These are phyloP conservation scores for Tephrocybe sp. DNA, from an alignment of 768 basidiomycete species.

Conservation along the genomic window DNA sequence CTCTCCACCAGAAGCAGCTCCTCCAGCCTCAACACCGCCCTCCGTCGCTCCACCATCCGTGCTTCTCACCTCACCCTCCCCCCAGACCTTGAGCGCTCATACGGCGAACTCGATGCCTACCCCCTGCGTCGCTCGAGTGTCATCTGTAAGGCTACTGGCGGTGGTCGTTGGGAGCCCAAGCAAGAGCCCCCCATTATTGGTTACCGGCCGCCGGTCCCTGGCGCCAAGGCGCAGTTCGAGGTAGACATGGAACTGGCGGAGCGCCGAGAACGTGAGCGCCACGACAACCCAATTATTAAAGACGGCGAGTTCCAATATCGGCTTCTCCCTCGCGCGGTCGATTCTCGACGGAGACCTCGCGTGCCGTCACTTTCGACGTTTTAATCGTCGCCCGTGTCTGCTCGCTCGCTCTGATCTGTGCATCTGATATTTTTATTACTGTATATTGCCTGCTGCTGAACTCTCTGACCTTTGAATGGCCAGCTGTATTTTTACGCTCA, in stretches of 20 bases:
- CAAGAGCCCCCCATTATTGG: slow-evolving; percentile 43
- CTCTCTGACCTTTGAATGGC: slow-evolving; percentile 22
- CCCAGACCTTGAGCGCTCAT: slow-evolving; percentile 46
- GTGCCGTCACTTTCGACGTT: slow-evolving; percentile 66
- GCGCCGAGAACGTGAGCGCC: slow-evolving; percentile 45
- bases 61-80: slow-evolving; percentile 38
- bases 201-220: slow-evolving; percentile 59
- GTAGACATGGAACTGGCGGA: slow-evolving; percentile 71
- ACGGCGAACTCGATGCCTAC: slow-evolving; percentile 73
- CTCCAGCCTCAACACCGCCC: slow-evolving; percentile 34
- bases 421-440: slow-evolving; percentile 44
- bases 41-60: slow-evolving; percentile 29
- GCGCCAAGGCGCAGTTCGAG: slow-evolving; percentile 67
- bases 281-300: slow-evolving; percentile 62
- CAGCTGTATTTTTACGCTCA: slow-evolving; percentile 28
- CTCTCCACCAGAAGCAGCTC: slow-evolving; percentile 31
- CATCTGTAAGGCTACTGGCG: slow-evolving; percentile 78
- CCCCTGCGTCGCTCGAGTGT: slow-evolving; percentile 65
- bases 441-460: slow-evolving; percentile 37
- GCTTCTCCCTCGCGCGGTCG: slow-evolving; percentile 45
- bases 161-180: slow-evolving; percentile 80
- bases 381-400: slow-evolving; percentile 26
- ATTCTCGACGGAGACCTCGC: slow-evolving; percentile 41
- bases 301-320: slow-evolving; percentile 73
- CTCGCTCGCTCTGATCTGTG: slow-evolving; percentile 13